A percentile compares a stretch with the other conserved stretches of the same genome.
Evolutionary conservation across 2,329 filamentous ascomycete genomes (phyloP).

Genomic region (Penicillium sp.): DNA sequence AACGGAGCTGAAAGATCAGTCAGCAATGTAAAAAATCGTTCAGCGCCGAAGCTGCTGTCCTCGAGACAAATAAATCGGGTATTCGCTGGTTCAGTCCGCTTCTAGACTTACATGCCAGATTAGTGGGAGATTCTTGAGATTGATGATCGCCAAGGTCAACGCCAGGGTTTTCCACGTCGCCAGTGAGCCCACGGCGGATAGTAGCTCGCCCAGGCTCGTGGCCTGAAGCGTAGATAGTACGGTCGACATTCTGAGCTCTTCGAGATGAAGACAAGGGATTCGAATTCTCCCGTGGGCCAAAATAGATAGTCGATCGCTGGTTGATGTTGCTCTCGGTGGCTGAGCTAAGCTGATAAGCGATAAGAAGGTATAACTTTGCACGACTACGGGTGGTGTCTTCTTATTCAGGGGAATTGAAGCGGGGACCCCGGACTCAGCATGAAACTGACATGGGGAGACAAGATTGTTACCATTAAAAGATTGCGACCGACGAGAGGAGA

Average conservation of each 20-base stretch:
- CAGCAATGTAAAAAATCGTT: conserved; percentile 17
- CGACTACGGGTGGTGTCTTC: not conserved
- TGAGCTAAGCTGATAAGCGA: conserved; percentile 10
- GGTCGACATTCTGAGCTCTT: conserved; percentile 15
- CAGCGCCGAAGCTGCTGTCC: not conserved
- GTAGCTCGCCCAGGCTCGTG: conserved; percentile 31
- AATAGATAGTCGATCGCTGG: not conserved
- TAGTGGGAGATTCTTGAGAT: conserved; percentile 45
- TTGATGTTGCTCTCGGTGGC: conserved; percentile 1
- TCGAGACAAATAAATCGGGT: not conserved
- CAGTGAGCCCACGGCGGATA: conserved; percentile 27
- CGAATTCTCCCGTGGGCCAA: not conserved
- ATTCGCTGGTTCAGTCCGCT: not conserved
- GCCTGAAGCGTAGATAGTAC: conserved; percentile 18
- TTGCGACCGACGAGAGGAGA: not conserved
- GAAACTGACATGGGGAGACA: conserved; percentile 3
- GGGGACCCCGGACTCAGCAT: not conserved
- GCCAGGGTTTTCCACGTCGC: conserved; percentile 43
- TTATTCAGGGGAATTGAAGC: conserved; percentile 6
- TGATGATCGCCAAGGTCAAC: conserved; percentile 42
- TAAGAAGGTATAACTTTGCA: conserved; percentile 10
- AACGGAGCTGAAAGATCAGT: conserved; percentile 53
- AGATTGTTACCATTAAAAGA: not conserved
- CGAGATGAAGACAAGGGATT: not conserved
- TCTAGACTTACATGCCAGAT: conserved; percentile 46